A percentile compares a stretch with the other conserved stretches of the same genome.
These are phyloP conservation scores for Rhipidocladum racemiflorum DNA, from an alignment of 176 grass and related monocot genomes.

Conservation along the genomic window DNA sequence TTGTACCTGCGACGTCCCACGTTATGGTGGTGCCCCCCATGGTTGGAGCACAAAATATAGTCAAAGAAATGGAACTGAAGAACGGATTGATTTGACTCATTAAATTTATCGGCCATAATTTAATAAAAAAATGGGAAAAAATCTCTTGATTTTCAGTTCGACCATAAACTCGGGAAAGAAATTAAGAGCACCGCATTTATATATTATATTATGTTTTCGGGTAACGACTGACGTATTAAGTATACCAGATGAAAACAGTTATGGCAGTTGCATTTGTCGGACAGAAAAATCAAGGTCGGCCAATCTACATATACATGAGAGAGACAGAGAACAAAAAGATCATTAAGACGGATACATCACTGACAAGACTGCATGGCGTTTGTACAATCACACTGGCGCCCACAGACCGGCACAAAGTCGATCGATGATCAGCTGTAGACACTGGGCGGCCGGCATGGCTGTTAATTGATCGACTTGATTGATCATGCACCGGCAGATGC, in stretches of 20 bases:
- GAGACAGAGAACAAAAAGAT: neutral
- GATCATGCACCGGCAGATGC: neutral
- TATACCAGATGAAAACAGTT: neutral
- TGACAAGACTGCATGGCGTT: slow-evolving; percentile 7
- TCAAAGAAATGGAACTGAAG: neutral
- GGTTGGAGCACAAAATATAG: neutral
- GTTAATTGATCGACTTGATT: neutral
- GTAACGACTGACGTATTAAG: neutral
- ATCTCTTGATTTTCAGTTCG: neutral
- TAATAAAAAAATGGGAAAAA: neutral
- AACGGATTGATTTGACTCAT: neutral
- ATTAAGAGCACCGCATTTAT: neutral
- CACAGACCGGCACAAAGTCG: neutral
- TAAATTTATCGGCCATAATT: neutral
- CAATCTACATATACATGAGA: neutral
- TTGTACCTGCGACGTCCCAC: slow-evolving; percentile 42
- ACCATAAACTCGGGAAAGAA: neutral
- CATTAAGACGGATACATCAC: neutral
- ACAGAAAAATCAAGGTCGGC: neutral
- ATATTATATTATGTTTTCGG: neutral
- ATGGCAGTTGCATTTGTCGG: neutral
- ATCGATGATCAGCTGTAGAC: neutral
- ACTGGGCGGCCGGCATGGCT: slow-evolving; percentile 14
- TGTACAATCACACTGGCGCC: neutral
- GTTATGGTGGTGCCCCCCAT: slow-evolving; percentile 38